Base-by-base conservation (phyloP, 106 monocot genomes). In the Phalaenopsis aphrodite region DNA sequence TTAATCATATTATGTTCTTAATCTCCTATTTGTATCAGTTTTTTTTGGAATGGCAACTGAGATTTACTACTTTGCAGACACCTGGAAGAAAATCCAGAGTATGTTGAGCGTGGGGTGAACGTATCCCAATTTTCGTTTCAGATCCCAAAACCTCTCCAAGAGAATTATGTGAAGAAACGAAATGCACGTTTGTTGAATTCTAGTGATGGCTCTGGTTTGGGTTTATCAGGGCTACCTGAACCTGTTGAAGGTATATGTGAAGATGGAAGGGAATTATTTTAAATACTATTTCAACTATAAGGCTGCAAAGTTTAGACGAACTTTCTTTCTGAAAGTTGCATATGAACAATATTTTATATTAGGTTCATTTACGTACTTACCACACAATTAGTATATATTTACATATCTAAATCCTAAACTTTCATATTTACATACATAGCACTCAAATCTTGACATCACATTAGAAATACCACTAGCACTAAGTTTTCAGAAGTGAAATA, bases 111-210 rank as follows among this genome's bases (percentile, higher is more conserved):
- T 72, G 94, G 91, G 12, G 88, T 91, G 58, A 84, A 46, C 8
- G 11, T 85, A 45, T 82, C 89, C 42, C 86, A 88, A 47, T 94
- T 94, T 76, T 94, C 94, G 4, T 94, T 94, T 80, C 88, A 84
- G 78, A 88, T 75, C 46, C 94, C 94, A 19, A 92, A 76, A 61
- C 92, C 94, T 83, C 81, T 91, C 37, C 89, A 88, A 75, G 92
- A 92, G 55, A 92, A 92, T 48, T 94, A 91, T 81, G 88, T 92
- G n/a, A 88, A 86, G 45, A 91, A 94, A 75, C 80, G 84, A 4
- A n/a, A 38, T 46, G 23, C 52, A 49, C 83, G 79, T 24, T 0
- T 38, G 14, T 5, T 68, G 36, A 82, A 79, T 84, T 9, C 82
- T 47, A 17, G 24, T 83, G 78, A 69, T 55, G 77, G 43, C 12